Conservation (phyloP, 768 basidiomycete species). For the Kwoniella heveanensis region DNA sequence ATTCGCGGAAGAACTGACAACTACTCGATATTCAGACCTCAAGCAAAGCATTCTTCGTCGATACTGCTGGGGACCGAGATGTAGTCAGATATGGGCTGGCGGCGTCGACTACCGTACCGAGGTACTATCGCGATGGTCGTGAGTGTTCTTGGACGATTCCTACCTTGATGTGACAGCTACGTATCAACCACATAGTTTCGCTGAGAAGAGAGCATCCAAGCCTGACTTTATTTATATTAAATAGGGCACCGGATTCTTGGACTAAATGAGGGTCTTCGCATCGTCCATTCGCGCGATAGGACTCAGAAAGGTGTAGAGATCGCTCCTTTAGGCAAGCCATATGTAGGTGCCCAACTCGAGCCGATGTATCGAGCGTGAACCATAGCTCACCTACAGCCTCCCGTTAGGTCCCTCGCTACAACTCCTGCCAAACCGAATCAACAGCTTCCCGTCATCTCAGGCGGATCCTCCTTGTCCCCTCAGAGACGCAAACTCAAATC, state of each 20-base stretch:
- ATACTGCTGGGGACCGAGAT: conserved; percentile 33
- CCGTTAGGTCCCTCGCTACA: conserved; percentile 32
- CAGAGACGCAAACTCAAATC: not conserved
- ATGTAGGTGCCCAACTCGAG: conserved; percentile 12
- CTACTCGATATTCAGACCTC: conserved; percentile 6
- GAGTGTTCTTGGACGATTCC: conserved; percentile 9
- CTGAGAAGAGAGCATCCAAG: too few relatives aligned
- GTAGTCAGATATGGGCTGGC: conserved; percentile 22
- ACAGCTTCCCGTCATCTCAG: conserved; percentile 18
- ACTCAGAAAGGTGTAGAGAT: conserved; percentile 35
- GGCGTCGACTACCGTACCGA: conserved; percentile 25
- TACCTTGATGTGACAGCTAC: too few relatives aligned
- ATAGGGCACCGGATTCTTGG: conserved; percentile 31
- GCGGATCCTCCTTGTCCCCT: conserved; percentile 22
- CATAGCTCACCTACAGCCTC: not conserved
- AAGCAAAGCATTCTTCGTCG: conserved; percentile 21
- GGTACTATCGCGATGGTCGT: conserved; percentile 33
- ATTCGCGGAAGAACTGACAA: not conserved
- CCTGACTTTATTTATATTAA: not conserved
- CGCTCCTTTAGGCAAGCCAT: conserved; percentile 29
- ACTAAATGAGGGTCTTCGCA: conserved; percentile 24
- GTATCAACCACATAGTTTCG: too few relatives aligned
- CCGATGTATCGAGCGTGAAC: not conserved
- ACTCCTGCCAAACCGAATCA: conserved; percentile 17
- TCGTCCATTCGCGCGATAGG: conserved; percentile 25